Evolutionary conservation across 176 grass and related monocot species (phyloP).

Genomic region (maize (Zea mays)): Zm-B73-REFERENCE-NAM-5.0 NC_050096.1:257347001-257347500

Average conservation of each 20-base stretch:
- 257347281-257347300: not conserved
- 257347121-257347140: too few relatives aligned
- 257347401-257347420: conserved; percentile 34
- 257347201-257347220: conserved; percentile 48
- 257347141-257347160: conserved; percentile 38
- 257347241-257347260: conserved; percentile 12
- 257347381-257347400: not conserved
- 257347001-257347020: conserved; percentile 48
- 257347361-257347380: conserved; percentile 3
- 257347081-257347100: too few relatives aligned
- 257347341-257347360: not conserved
- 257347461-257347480: conserved; percentile 57
- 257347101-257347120: too few relatives aligned
- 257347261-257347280: conserved; percentile 49
- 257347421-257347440: conserved; percentile 25
- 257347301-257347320: conserved; percentile 29
- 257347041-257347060: conserved; percentile 39
- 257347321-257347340: not conserved
- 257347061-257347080: conserved; percentile 27
- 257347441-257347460: conserved; percentile 64
- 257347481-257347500: conserved; percentile 36
- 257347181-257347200: conserved; percentile 37
- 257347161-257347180: conserved; percentile 39
- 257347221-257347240: conserved; percentile 21
- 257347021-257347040: conserved; percentile 19